Percentiles rank a stretch among this genome's conserved stretches.
These are phyloP conservation scores for Fusarium robinianum DNA, from an alignment of 2,329 filamentous ascomycete species.

Conservation along the genomic window DNA sequence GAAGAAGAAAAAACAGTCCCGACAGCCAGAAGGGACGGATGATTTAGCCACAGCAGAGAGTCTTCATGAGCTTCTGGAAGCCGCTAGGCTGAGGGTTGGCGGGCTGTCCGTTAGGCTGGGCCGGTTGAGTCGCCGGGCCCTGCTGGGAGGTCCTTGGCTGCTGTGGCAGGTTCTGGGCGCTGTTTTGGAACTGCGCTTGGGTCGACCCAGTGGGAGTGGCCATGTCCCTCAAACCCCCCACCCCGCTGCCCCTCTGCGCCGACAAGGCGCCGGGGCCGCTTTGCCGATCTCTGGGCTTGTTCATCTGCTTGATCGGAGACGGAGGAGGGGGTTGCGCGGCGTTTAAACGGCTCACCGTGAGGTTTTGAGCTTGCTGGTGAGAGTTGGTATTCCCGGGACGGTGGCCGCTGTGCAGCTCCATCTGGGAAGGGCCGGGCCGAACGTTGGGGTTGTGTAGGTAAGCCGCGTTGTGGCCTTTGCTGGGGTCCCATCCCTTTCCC, in stretches of 20 bases:
- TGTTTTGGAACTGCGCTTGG: slow-evolving; percentile 96
- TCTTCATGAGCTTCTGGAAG: slow-evolving; percentile 91
- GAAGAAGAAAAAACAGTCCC: slow-evolving; percentile 37
- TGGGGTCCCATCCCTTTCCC: slow-evolving; percentile 84
- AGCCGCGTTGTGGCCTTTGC: slow-evolving; percentile 65
- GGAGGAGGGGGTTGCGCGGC: slow-evolving; percentile 88
- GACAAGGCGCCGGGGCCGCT: slow-evolving; percentile 75
- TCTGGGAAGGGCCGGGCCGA: slow-evolving; percentile 79
- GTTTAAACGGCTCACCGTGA: slow-evolving; percentile 90
- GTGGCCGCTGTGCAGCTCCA: slow-evolving; percentile 79
- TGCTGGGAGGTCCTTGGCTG: slow-evolving; percentile 66
- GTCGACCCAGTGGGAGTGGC: slow-evolving; percentile 87
- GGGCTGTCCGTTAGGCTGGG: slow-evolving; percentile 58
- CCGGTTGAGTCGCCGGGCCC: slow-evolving; percentile 59
- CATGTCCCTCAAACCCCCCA: slow-evolving; percentile 73
- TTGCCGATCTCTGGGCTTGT: slow-evolving; percentile 75
- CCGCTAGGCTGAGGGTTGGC: slow-evolving; percentile 77
- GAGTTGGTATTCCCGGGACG: slow-evolving; percentile 67
- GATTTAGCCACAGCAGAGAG: slow-evolving; percentile 83
- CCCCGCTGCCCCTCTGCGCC: slow-evolving; percentile 76
- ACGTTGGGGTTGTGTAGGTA: slow-evolving; percentile 77
- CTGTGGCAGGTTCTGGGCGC: slow-evolving; percentile 81
- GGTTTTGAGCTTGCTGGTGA: slow-evolving; percentile 65
- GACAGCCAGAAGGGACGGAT: slow-evolving; percentile 24
- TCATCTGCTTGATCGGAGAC: slow-evolving; percentile 80